A percentile compares a stretch with the other conserved stretches of the same genome.
Conservation (phyloP, 805 yeast species). For the Candida insectorum region DNA sequence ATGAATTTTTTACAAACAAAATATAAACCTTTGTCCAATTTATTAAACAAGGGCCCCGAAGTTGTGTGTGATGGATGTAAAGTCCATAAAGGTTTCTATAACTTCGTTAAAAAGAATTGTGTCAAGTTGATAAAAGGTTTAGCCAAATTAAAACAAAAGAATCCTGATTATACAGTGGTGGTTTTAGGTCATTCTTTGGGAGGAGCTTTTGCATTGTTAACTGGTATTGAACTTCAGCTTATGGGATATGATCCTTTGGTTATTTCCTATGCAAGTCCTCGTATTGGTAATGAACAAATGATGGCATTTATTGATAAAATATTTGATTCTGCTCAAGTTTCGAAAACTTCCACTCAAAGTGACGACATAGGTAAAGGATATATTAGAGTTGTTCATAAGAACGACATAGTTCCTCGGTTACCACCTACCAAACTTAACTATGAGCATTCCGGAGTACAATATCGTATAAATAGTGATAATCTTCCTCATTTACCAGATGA, state of each 20-base stretch:
- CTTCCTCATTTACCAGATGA: conserved; percentile 33
- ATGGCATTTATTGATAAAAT: conserved; percentile 49
- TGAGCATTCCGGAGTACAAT: conserved; percentile 50
- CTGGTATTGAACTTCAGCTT: conserved; percentile 58
- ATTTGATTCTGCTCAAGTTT: conserved; percentile 38
- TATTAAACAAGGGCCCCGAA: conserved; percentile 8
- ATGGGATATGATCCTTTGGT: conserved; percentile 55
- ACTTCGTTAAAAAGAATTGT: conserved; percentile 42
- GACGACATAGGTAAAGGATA: conserved; percentile 37
- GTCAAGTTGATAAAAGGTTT: conserved; percentile 35
- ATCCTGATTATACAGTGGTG: conserved; percentile 48
- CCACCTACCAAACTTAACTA: conserved; percentile 44
- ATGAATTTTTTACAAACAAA: conserved; percentile 43
- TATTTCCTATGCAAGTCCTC: conserved; percentile 64
- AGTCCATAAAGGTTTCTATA: conserved; percentile 65
- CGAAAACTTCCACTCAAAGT: conserved; percentile 14
- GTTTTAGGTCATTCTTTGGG: conserved; percentile 77
- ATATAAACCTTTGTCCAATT: conserved; percentile 43
- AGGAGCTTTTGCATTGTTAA: conserved; percentile 63
- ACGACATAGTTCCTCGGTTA: conserved; percentile 56
- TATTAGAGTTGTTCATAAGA: conserved; percentile 54
- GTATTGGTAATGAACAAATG: conserved; percentile 54
- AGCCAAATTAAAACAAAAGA: conserved; percentile 23
- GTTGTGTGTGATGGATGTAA: conserved; percentile 46
- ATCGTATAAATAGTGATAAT: conserved; percentile 37